A percentile compares a stretch with the other conserved stretches of the same genome.
Evolutionary conservation across 2,329 filamentous ascomycete genomes (phyloP).

Genomic region (Epichloe gansuensis): DNA sequence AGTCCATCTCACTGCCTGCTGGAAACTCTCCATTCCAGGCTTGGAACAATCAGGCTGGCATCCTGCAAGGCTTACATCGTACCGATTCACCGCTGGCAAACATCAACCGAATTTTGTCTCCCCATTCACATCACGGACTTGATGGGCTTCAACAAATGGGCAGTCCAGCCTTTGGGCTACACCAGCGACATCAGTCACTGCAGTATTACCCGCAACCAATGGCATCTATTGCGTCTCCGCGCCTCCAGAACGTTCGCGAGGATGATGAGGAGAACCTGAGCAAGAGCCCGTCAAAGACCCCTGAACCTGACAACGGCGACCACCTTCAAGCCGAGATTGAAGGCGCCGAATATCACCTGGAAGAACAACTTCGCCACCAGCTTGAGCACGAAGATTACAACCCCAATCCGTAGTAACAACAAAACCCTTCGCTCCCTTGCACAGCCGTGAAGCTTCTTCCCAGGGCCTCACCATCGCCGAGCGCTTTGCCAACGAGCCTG

Average conservation of each 20-base stretch:
- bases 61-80: conserved; percentile 40
- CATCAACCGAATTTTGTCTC: conserved; percentile 46
- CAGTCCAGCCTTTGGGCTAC: conserved; percentile 32
- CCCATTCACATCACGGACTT: conserved; percentile 49
- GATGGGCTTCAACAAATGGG: conserved; percentile 33
- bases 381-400: conserved; percentile 69
- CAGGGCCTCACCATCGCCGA: conserved; percentile 36
- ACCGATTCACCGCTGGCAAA: conserved; percentile 51
- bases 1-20: conserved; percentile 57
- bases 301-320: conserved; percentile 43
- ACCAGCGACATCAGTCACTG: conserved; percentile 47
- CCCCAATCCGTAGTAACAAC: conserved; percentile 29
- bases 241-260: conserved; percentile 62
- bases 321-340: conserved; percentile 79
- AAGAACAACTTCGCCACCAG: conserved; percentile 67
- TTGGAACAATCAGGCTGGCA: conserved; percentile 46
- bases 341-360: conserved; percentile 74
- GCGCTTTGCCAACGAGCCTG: conserved; percentile 40
- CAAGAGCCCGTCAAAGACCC: conserved; percentile 42
- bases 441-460: conserved; percentile 35
- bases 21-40: conserved; percentile 54
- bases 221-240: conserved; percentile 43
- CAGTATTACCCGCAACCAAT: conserved; percentile 46
- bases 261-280: conserved; percentile 50
- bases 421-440: conserved; percentile 17